Base-by-base conservation (phyloP, 805 yeast species). In the Barnettozyma siamensis region DNA sequence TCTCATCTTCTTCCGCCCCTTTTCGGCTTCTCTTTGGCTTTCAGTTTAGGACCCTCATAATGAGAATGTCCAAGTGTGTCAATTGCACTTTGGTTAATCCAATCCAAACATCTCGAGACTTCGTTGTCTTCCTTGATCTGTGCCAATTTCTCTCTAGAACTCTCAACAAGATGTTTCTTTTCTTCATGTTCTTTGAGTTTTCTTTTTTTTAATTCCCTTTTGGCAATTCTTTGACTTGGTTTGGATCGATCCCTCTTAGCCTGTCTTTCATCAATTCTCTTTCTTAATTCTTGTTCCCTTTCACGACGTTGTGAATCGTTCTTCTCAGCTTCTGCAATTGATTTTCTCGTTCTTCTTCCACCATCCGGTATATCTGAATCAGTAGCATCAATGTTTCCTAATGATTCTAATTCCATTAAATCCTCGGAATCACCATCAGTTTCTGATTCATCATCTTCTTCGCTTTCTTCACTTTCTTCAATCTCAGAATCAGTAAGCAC, bases 1-100 rank as follows among this genome's bases (percentile, higher is more conserved):
- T n/a, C n/a, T n/a, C n/a, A n/a, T n/a, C 34, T 37, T 37, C 44
- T 38, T 41, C 43, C 43, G 1, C 48, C 35, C 19, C 35, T 27
- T 33, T 40, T 46, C 4, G 43, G 18, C 21, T 37, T 43, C 12
- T 37, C 37, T 19, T 20, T 29, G 12, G 31, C 26, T 17, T 17
- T 19, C 5, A 32, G 33, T 16, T 37, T 38, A 9, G 42, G 45
- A 7, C 84, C 85, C 13, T 77, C 83, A 46, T 75, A 79, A 44
- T 79, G 76, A 0, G 72, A 61, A 44, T 69, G 67, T 5, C 78
- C 84, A 13, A 67, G 60, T 31, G 59, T 56, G 11, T 76, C 81
- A 13, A 71, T 48, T 1, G 86, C 84, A 15, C 68, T 61, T 8
- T 77, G 69, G 51, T 80, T 80, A 20, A 77, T 78, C 86, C 87